A percentile compares a stretch with the other conserved stretches of the same genome.
phyloP scores from a whole-genome alignment of 345 rosid species.

The Populus ilicifolia region DNA sequence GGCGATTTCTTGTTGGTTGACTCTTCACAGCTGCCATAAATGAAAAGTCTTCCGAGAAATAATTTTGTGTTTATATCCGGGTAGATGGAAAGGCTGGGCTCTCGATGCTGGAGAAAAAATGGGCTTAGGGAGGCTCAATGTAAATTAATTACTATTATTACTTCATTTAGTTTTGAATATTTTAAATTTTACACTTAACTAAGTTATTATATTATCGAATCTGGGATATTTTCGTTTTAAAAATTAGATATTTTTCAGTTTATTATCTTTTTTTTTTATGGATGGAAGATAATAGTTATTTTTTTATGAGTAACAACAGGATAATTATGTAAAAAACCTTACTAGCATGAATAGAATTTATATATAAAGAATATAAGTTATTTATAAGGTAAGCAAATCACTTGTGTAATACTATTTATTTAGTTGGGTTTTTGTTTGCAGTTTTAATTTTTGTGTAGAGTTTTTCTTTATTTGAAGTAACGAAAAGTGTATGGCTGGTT shows the following conservation, averaged over 20 bases:
- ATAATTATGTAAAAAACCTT: background rate
- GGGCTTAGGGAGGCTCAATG: background rate
- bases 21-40: background rate
- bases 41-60: background rate
- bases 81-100: background rate
- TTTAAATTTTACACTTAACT: background rate
- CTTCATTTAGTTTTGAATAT: background rate
- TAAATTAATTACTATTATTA: background rate
- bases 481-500: background rate
- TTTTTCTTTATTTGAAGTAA: background rate
- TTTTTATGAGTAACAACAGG: background rate
- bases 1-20: background rate
- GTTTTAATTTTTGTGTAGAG: background rate
- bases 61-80: background rate
- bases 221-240: background rate
- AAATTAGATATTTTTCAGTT: background rate
- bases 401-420: background rate
- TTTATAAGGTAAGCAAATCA: background rate
- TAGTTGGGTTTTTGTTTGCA: background rate
- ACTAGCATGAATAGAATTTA: background rate
- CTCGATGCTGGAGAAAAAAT: background rate
- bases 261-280: too few relatives aligned
- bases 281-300: too few relatives aligned
- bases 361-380: background rate
- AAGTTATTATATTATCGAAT: background rate